Percentiles rank a stretch among this genome's conserved stretches.
Evolutionary conservation across 2,329 filamentous ascomycete genomes (phyloP).

Genomic region (Phyllosticta capitalensis): DNA sequence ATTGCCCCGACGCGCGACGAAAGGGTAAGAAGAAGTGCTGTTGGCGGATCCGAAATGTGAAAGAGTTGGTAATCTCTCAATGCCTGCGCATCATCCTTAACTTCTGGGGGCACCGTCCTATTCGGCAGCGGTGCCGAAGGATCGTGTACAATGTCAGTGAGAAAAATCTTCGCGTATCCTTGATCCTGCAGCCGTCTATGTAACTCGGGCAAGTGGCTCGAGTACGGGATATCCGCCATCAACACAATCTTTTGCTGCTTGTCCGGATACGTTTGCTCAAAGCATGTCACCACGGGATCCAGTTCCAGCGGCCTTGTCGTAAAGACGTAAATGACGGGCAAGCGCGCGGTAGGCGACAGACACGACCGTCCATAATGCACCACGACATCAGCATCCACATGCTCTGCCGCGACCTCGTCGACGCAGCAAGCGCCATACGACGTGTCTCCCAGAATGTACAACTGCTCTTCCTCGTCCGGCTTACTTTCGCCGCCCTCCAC

Average conservation of each 20-base stretch:
- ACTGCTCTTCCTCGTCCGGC: slow-evolving; percentile 28
- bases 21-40: slow-evolving; percentile 76
- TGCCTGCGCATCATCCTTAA: slow-evolving; percentile 34
- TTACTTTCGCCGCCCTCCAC: neutral
- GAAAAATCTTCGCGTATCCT: slow-evolving; percentile 63
- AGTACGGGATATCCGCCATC: slow-evolving; percentile 84
- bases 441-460: slow-evolving; percentile 88
- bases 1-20: slow-evolving; percentile 71
- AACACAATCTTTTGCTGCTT: slow-evolving; percentile 58
- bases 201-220: slow-evolving; percentile 59
- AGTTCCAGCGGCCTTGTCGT: slow-evolving; percentile 63
- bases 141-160: slow-evolving; percentile 65
- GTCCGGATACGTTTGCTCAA: slow-evolving; percentile 59
- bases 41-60: slow-evolving; percentile 72
- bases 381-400: slow-evolving; percentile 80
- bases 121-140: slow-evolving; percentile 79
- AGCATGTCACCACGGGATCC: slow-evolving; percentile 48
- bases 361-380: slow-evolving; percentile 93
- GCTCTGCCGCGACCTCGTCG: slow-evolving; percentile 92
- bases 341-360: slow-evolving; percentile 74
- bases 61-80: slow-evolving; percentile 67
- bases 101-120: slow-evolving; percentile 52
- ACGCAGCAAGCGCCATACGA: slow-evolving; percentile 97
- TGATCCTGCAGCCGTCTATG: slow-evolving; percentile 42
- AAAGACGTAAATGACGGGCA: slow-evolving; percentile 87